Evolutionary conservation across 2,329 filamentous ascomycete genomes (phyloP), one percentile per base, ranked within the genome.

Genomic region (Sphaerulina vaccinii): DNA sequence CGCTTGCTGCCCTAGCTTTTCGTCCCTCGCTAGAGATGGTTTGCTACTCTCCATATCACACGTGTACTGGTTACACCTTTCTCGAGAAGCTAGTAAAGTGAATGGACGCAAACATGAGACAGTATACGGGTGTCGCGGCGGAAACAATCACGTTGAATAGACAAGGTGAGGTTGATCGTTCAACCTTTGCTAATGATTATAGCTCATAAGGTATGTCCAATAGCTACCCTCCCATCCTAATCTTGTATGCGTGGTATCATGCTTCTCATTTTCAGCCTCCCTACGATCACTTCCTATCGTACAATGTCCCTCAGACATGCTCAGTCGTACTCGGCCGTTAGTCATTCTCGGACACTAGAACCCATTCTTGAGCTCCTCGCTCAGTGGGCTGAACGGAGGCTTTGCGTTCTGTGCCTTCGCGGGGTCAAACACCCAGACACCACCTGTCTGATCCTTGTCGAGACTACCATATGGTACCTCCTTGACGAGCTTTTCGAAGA

Each of bases 371-470:
- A 64, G 39, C 43, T 64, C 50, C 54, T 60, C 54, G 41, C 60
- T 66, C 37, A 65, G 54, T 24, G 50, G 33, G 41, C 53, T 55
- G 54, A 62, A 68, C 24, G 65, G 65, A 40, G 65, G 60, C 62
- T 62, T 62, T 3, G 64, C 64, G 36, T 59, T 61, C 49, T 59
- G 62, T 6, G 75, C 79, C 64, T 79, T 79, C 52, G 74, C 67
- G 56, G 75, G 68, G 68, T 86, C 82, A 67, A 86, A 88, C 52
- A 81, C 73, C 86, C 86, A 89, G 24, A 88, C 75, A 0, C 86
- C 86, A 49, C 81, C 82, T 1, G 86, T 88, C 72, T 86, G 84
- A 40, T 82, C 79, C 29, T 77, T 71, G 58, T 87, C 85, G 15
- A 83, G 61, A 35, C 55, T 58, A 10, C 65, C 69, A 21, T 60